Evolutionary conservation across 2,329 filamentous ascomycete genomes (phyloP).

Genomic region (Cordyceps farinosa): DNA sequence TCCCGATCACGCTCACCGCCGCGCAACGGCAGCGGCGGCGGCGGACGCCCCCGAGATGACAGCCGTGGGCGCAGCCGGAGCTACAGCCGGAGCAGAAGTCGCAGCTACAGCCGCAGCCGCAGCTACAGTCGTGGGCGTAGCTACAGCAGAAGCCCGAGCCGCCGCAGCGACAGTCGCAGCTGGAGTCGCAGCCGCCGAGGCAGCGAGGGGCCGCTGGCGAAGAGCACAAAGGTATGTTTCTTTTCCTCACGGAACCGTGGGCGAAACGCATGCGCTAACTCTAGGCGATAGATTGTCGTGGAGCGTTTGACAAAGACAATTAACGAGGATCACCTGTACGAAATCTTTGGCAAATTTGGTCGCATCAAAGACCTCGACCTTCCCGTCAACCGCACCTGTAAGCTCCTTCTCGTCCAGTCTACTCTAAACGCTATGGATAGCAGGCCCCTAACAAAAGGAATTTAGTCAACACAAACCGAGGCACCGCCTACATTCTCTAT

Average conservation of each 20-base stretch:
- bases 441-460: background rate
- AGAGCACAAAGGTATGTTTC: slow-evolving; percentile 52
- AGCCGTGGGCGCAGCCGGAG: slow-evolving; percentile 28
- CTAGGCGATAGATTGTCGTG: slow-evolving; percentile 67
- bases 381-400: slow-evolving; percentile 83
- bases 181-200: slow-evolving; percentile 32
- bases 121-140: slow-evolving; percentile 29
- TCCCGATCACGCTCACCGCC: slow-evolving; percentile 27
- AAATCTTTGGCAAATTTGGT: slow-evolving; percentile 90
- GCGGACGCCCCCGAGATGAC: background rate
- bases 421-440: slow-evolving; percentile 32
- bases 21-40: slow-evolving; percentile 2
- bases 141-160: slow-evolving; percentile 27
- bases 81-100: slow-evolving; percentile 27
- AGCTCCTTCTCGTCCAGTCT: slow-evolving; percentile 28
- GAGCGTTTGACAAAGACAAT: slow-evolving; percentile 96
- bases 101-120: slow-evolving; percentile 20
- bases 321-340: slow-evolving; percentile 78
- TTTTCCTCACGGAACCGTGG: background rate
- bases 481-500: slow-evolving; percentile 90
- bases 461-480: slow-evolving; percentile 76
- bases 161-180: slow-evolving; percentile 28
- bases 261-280: background rate
- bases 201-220: slow-evolving; percentile 33
- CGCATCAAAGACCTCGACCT: slow-evolving; percentile 83